Conservation (phyloP, 2,329 filamentous ascomycete species). For the Colletotrichum lini region DNA sequence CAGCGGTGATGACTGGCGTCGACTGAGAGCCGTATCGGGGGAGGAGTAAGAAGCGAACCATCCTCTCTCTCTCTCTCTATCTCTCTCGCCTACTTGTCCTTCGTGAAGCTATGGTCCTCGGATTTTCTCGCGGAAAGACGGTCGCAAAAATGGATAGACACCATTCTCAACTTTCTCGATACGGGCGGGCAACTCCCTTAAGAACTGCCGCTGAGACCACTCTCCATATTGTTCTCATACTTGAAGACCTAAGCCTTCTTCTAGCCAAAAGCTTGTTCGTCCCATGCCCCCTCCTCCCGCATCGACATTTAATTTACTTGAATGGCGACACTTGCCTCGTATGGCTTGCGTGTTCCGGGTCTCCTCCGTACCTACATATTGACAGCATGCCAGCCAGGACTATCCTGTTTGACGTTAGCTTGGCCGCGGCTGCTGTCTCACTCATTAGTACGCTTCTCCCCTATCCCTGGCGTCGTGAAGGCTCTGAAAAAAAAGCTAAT, state of each 20-base stretch:
- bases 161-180: not conserved
- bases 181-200: conserved; percentile 7
- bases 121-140: not conserved
- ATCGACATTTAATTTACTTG: conserved; percentile 26
- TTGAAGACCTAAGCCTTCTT: not conserved
- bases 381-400: not conserved
- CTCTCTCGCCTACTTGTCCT: not conserved
- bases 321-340: not conserved
- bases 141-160: not conserved
- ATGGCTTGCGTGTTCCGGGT: conserved; percentile 17
- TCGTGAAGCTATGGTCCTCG: not conserved
- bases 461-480: not conserved
- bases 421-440: conserved; percentile 19
- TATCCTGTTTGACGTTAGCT: conserved; percentile 25
- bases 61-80: conserved; percentile 2
- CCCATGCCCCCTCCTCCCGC: not conserved
- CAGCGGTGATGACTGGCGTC: conserved; percentile 22
- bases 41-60: conserved; percentile 26
- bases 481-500: too few relatives aligned
- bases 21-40: conserved; percentile 29
- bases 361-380: not conserved
- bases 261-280: conserved; percentile 33
- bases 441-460: not conserved
- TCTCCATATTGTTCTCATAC: not conserved
- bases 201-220: not conserved